Percentiles rank a stretch among this genome's conserved stretches.
phyloP scores from a whole-genome alignment of 495 filamentous ascomycete species.

The Monascus purpureus region DNA sequence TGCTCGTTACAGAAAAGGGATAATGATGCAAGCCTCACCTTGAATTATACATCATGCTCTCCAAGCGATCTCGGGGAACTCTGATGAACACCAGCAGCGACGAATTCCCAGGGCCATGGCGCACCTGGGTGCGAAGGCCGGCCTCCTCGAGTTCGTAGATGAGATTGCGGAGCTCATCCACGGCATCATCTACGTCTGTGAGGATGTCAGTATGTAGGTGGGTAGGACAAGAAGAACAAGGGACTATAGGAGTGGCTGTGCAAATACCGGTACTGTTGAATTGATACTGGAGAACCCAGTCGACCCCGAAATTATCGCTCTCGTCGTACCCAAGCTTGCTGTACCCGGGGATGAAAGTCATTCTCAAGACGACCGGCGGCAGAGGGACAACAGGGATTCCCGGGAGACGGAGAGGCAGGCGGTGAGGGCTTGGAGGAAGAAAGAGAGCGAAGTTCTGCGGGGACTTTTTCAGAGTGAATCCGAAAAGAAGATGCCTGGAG shows the following conservation, averaged over 20 bases:
- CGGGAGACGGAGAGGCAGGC: not conserved
- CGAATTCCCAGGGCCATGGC: conserved; percentile 52
- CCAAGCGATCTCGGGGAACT: conserved; percentile 34
- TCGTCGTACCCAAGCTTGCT: conserved; percentile 11
- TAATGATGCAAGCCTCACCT: no score
- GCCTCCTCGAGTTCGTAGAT: conserved; percentile 55
- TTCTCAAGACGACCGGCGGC: conserved; percentile 1
- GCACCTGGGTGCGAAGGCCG: conserved; percentile 73
- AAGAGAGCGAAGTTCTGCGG: no score
- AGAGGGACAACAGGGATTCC: not conserved
- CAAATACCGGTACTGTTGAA: conserved; percentile 25
- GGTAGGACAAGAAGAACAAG: no score
- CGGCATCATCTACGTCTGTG: conserved; percentile 52
- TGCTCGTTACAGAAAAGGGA: no score
- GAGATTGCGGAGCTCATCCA: conserved; percentile 60
- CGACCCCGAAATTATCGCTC: conserved; percentile 25
- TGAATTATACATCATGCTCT: conserved; percentile 47
- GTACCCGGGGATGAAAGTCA: conserved; percentile 18
- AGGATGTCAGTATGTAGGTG: conserved; percentile 5
- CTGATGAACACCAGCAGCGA: conserved; percentile 72
- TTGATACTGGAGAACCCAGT: conserved; percentile 29
- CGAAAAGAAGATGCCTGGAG: no score
- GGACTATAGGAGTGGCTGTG: no score
- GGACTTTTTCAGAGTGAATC: no score
- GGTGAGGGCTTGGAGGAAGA: no score